Evolutionary conservation across 2,329 filamentous ascomycete genomes (phyloP).

Genomic region (Polychaeton citri): DNA sequence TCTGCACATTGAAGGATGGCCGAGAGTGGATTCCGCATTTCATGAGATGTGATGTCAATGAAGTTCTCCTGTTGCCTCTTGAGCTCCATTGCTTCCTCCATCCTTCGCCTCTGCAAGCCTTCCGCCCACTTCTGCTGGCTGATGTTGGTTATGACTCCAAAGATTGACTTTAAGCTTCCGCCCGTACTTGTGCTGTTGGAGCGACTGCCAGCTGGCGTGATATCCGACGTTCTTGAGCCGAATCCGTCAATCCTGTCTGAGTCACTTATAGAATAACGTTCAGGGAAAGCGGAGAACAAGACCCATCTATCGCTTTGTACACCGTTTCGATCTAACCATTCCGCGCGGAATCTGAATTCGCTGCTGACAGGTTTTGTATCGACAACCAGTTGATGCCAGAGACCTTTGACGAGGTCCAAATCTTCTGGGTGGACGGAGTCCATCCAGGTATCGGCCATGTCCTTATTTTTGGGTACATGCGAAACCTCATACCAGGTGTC

Average conservation of each 20-base stretch:
- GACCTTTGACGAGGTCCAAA: constrained; percentile 40
- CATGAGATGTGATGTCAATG: constrained; percentile 29
- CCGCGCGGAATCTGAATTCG: constrained; percentile 63
- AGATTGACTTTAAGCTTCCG: constrained; percentile 60
- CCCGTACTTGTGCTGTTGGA: no score
- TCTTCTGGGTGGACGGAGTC: constrained; percentile 58
- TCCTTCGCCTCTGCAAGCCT: constrained; percentile 61
- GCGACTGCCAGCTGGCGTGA: neutral
- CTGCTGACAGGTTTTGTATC: constrained; percentile 50
- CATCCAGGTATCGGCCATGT: constrained; percentile 55
- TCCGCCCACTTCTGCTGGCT: constrained; percentile 49
- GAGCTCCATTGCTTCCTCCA: constrained; percentile 68
- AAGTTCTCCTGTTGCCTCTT: constrained; percentile 54
- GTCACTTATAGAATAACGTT: constrained; percentile 41
- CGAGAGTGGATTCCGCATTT: constrained; percentile 56
- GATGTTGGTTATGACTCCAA: constrained; percentile 74
- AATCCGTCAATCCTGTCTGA: neutral
- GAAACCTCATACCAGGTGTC: constrained; percentile 62
- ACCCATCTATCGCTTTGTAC: constrained; percentile 40
- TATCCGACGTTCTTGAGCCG: neutral
- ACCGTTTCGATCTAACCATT: constrained; percentile 47
- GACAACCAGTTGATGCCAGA: constrained; percentile 53
- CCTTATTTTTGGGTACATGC: constrained; percentile 45
- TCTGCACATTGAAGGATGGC: constrained; percentile 66
- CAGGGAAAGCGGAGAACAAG: constrained; percentile 62